Conservation (phyloP, 805 yeast species). For the Millerozyma acaciae region DNA sequence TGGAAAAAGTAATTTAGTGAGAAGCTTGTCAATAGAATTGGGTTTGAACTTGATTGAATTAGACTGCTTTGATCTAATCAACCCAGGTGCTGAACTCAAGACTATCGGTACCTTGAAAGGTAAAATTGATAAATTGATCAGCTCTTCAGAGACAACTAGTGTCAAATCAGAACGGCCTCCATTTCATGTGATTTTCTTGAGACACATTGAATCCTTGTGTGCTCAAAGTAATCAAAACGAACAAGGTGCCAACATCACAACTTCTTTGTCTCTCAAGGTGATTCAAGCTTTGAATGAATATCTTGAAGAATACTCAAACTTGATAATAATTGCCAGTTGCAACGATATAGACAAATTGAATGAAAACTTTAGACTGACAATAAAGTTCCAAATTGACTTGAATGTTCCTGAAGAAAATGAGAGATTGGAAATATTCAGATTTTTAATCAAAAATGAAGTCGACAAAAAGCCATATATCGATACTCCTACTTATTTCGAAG, state of each 20-base stretch:
- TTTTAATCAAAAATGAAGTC: slow-evolving; percentile 33
- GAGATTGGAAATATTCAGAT: slow-evolving; percentile 58
- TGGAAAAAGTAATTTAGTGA: slow-evolving; percentile 70
- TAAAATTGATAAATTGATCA: slow-evolving; percentile 62
- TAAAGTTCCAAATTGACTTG: slow-evolving; percentile 74
- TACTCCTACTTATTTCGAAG: slow-evolving; percentile 16
- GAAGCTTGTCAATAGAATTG: slow-evolving; percentile 48
- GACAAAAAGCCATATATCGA: slow-evolving; percentile 1
- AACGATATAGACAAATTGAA: slow-evolving; percentile 67
- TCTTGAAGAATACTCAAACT: slow-evolving; percentile 34
- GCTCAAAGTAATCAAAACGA: slow-evolving; percentile 60
- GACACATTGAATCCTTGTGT: slow-evolving; percentile 76
- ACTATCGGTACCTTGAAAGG: slow-evolving; percentile 78
- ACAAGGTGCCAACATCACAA: slow-evolving; percentile 35
- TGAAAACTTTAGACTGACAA: slow-evolving; percentile 57
- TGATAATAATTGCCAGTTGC: slow-evolving; percentile 60
- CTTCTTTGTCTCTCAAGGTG: slow-evolving; percentile 51
- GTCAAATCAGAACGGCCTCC: slow-evolving; percentile 3
- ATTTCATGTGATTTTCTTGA: slow-evolving; percentile 42
- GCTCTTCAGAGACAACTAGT: slow-evolving; percentile 16
- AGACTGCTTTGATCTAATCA: slow-evolving; percentile 64
- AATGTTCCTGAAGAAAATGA: slow-evolving; percentile 79
- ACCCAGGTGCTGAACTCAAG: slow-evolving; percentile 70
- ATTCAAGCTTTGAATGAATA: slow-evolving; percentile 55
- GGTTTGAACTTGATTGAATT: slow-evolving; percentile 68